Evolutionary conservation across 352 stramenopile species (phyloP), one percentile per base, ranked within the genome.

Genomic region (Lagenidium giganteum): DNA sequence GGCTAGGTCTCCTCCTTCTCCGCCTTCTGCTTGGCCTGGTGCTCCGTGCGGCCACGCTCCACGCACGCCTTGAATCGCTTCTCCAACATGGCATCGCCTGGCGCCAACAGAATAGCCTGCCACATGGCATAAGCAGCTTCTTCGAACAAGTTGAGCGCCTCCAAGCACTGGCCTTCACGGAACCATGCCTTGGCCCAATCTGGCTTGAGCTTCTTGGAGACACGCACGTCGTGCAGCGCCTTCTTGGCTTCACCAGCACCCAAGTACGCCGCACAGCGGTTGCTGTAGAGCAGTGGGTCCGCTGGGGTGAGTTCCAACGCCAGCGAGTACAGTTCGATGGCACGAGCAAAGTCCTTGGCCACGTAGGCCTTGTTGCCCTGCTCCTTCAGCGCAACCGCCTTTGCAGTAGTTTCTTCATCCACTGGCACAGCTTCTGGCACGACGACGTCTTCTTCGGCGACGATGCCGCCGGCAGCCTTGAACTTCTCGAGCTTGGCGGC

Each of bases 61-160:
- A 92, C 79, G 46, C 77, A 86, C 18, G 78, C 73, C 57, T 92
- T 67, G 67, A 92, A 92, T 46, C 76, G 73, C 51, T 83, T 86
- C 61, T 92, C 82, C 6, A 92, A 54, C 22, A 81, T 39, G 46
- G 81, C 74, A 54, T 92, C 73, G 25, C 81, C 71, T 4, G 79
- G 79, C 20, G 78, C 71, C 39, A 88, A 51, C 36, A 88, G 75
- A 32, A 91, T 83, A 13, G 79, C 79, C 18, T 61, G 57, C 76
- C 76, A 92, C 64, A 88, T 77, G 3, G 75, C 69, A 21, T 64
- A 75, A 4, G 80, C 80, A 5, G 80, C 76, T 32, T 92, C 80
- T 51, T 92, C 80, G 39, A 65, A 92, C 11, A 83, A 57, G 35
- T 66, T 61, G 16, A 93, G 63, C 23, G 74, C 66, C 39, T 93